Evolutionary conservation across 352 stramenopile genomes (phyloP), one percentile per base, ranked within the genome.

Genomic region (Phytophthora colocasiae): DNA sequence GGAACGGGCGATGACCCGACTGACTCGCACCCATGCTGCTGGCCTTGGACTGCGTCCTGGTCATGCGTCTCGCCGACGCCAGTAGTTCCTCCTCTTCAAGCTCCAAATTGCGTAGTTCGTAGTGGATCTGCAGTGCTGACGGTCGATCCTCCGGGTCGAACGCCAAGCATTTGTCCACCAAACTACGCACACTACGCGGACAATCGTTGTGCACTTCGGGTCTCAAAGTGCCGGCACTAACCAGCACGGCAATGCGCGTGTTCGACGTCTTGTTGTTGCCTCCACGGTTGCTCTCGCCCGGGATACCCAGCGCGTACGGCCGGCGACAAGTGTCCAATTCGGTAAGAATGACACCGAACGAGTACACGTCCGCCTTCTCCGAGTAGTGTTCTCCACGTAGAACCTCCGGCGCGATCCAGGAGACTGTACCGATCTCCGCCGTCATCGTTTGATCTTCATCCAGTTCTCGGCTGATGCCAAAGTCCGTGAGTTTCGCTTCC

Each of bases 341-440:
- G 0, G 74, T 76, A 12, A 89, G 58, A 47, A 89, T 67, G 10
- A 92, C 79, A 15, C 85, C 86, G 58, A 91, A 85, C 11, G 79
- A 88, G 68, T 91, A 95, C 17, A 95, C 77, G 50, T 95, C 86
- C 1, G 83, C 78, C 58, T 86, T 86, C 59, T 90, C 77, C 12
- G 75, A 87, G 67, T 88, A 93, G 4, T 77, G 64, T 40, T 90
- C 67, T 22, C 80, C 80, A 15, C 73, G 55, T 27, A 95, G 52
- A 17, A 93, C 80, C 66, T 95, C 86, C 1, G 86, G 86, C 2
- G 85, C 85, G 29, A 85, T 89, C 81, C 81, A 93, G 11, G 66
- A 81, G 0, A 79, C 69, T 2, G 78, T 93, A 9, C 83, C 83
- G 43, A 80, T 80, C 36, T 86, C 78, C 1, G 77, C 76, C n/a